Base-by-base conservation (phyloP, 192 early-diverging fungal species). In the Lunasporangiospora selenospora region DNA sequence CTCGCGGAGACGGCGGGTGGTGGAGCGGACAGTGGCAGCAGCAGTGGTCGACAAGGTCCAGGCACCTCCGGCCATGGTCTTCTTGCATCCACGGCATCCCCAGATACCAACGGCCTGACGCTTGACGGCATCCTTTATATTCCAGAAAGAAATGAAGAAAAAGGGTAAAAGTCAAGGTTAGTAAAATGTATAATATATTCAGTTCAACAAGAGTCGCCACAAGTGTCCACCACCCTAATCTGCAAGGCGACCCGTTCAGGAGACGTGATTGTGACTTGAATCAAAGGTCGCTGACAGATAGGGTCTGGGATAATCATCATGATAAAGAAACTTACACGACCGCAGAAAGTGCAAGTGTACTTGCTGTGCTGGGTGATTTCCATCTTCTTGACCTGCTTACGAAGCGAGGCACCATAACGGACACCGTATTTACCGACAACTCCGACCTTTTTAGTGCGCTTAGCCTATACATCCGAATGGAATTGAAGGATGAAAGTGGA, bases 291-390 rank as follows among this genome's bases (percentile, higher is more conserved):
- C n/a, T n/a, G n/a, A n/a, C n/a, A n/a, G n/a, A n/a, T n/a, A n/a
- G n/a, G n/a, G n/a, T n/a, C n/a, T 41, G 40, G 40, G 18, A 41
- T 41, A 16, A 41, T 41, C 16, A 18, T 41, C 40, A 53, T 8
- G 24, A 32, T 44, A 12, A 30, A 26, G 34, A 33, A 21, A 38
- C 60, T 65, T 80, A 91, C 89, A 82, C 96, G 96, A 67, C 97
- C 96, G 86, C 97, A 99, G 95, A 99, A 99, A 75, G 95, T 90
- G 87, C 97, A 99, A 67, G 93, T 97, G 93, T 99, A 99, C 86
- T 95, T 95, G 80, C 90, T 85, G 87, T 99, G 97, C 86, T 99
- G 97, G 79, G 95, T 93, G 82, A 98, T 95, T 91, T 99, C 97
- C 88, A 77, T 77, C 58, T 78, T 78, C 70, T 78, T 78, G 51